Base-by-base conservation (phyloP, 2,329 filamentous ascomycete genomes). In the Fonsecaea pedrosoi region DNA sequence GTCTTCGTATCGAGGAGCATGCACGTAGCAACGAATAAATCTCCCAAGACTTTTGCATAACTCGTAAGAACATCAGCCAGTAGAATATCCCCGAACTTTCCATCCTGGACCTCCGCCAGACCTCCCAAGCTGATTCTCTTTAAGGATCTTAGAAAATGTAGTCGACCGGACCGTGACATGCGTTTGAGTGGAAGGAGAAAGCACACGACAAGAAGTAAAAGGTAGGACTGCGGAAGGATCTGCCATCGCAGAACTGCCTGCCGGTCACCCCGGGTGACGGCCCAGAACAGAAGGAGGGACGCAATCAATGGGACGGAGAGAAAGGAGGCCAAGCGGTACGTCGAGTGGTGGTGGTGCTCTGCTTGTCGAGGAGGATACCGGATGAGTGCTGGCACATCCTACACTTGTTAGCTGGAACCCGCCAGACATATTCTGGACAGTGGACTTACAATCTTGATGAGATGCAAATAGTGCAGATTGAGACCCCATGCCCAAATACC, bases 401-500 rank as follows among this genome's bases (percentile, higher is more conserved):
- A 68, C 38, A 38, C 35, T 55, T 62, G 55, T 76, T 60, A 75
- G 70, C 71, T 54, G 7, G 34, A 30, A 1, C 54, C 40, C 32
- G 48, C 56, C n/a, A 4, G 15, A 35, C 25, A 10, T 34, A 18
- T 10, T 9, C 25, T 15, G 12, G 30, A 18, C 18, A 25, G 10
- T 70, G 60, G 13, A 77, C 83, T 68, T 79, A 88, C 87, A 81
- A 99, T 96, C 77, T 91, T 91, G 75, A 89, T 83, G 66, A 87
- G 80, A 74, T 90, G 85, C 67, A 98, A 88, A 80, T 92, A 94
- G 77, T 97, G 93, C 48, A 98, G 87, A 81, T 97, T 98, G 73
- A 91, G 80, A 71, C 90, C 93, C 93, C 94, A 99, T 77, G 92
- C 93, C 94, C 94, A 98, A 75, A 96, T 89, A 73, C 92, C 93